Conservation (phyloP, 352 stramenopile genomes). For the Phytophthora quininea region DNA sequence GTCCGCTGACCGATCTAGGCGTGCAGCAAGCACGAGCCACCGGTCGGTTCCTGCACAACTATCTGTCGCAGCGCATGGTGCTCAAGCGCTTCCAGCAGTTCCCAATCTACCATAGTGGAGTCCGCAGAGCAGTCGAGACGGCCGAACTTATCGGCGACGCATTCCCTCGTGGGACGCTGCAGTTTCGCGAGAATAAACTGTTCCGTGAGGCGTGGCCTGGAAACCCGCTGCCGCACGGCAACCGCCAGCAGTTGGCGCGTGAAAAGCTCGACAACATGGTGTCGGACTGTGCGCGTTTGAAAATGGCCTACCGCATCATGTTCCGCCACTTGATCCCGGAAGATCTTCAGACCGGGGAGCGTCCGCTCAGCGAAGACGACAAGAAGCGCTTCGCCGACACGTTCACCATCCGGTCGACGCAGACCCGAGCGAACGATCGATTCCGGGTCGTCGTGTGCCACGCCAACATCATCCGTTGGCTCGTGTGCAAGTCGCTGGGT, state of each 20-base stretch:
- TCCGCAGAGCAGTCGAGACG: conserved; percentile 59
- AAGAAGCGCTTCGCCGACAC: conserved; percentile 57
- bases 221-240: conserved; percentile 64
- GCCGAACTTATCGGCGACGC: conserved; percentile 46
- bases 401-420: conserved; percentile 45
- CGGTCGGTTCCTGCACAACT: conserved; percentile 57
- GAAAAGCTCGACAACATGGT: conserved; percentile 83
- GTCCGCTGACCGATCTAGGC: conserved; percentile 61
- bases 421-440: conserved; percentile 44
- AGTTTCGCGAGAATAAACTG: conserved; percentile 70
- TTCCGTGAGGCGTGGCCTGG: conserved; percentile 73
- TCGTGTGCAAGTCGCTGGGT: conserved; percentile 69
- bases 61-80: conserved; percentile 50
- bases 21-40: conserved; percentile 52
- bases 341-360: conserved; percentile 57
- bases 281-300: conserved; percentile 65
- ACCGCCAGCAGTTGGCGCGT: conserved; percentile 65
- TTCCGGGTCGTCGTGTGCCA: conserved; percentile 73
- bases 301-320: conserved; percentile 66
- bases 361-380: conserved; percentile 52
- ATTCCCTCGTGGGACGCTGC: conserved; percentile 40
- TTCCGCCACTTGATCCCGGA: conserved; percentile 73
- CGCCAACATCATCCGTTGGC: conserved; percentile 79
- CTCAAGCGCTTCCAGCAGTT: conserved; percentile 66
- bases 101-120: conserved; percentile 63